phyloP scores from a whole-genome alignment of 768 basidiomycete genomes.

The Floccularia luteovirens region DNA sequence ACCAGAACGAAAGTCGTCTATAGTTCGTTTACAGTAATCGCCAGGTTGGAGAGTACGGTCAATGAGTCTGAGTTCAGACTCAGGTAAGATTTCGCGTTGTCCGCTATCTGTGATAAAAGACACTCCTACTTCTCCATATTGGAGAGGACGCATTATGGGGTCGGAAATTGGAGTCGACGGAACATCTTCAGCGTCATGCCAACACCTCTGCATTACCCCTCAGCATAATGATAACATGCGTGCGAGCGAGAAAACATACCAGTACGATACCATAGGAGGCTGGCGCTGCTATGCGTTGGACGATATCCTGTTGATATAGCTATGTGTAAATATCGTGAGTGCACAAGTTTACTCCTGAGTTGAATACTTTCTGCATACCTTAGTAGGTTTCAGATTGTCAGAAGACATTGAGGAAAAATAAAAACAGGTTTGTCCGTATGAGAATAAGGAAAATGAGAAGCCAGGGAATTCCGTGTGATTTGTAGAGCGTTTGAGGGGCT shows the following conservation, averaged over 20 bases:
- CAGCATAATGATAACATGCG: not conserved
- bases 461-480: too few species aligned
- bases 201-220: conserved; percentile 56
- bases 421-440: too few species aligned
- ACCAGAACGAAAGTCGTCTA: conserved; percentile 70
- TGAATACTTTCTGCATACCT: too few species aligned
- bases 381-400: too few species aligned
- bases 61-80: conserved; percentile 60
- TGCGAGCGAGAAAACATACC: conserved; percentile 27
- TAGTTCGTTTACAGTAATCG: conserved; percentile 74
- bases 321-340: too few species aligned
- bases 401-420: too few species aligned
- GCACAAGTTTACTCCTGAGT: too few species aligned
- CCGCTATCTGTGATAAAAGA: conserved; percentile 47
- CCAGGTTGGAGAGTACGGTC: conserved; percentile 75
- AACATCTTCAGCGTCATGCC: conserved; percentile 81
- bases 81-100: conserved; percentile 63
- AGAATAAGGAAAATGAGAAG: too few species aligned
- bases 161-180: conserved; percentile 39
- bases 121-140: conserved; percentile 78
- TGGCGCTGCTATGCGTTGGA: conserved; percentile 35
- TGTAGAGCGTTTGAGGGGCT: too few species aligned
- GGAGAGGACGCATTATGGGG: conserved; percentile 68
- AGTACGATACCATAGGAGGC: conserved; percentile 54
- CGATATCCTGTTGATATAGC: conserved; percentile 68